Conservation (phyloP, 192 early-diverging fungal genomes). For the Mortierella antarctica region DNA sequence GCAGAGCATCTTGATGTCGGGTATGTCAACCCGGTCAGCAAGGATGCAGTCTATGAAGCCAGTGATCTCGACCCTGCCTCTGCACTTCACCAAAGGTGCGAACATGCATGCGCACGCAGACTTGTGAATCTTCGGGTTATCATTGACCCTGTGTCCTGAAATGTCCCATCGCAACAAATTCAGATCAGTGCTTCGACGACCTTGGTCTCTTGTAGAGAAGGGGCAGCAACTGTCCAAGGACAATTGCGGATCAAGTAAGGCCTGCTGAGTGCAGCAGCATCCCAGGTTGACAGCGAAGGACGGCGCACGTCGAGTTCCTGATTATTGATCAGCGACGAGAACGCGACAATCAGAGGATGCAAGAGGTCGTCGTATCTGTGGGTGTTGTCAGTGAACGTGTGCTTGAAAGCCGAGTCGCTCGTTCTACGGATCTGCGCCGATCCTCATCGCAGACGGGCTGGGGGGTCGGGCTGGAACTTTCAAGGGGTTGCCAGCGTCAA, state of each 20-base stretch:
- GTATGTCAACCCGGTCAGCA: slow-evolving; percentile 81
- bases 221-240: slow-evolving; percentile 67
- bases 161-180: slow-evolving; percentile 93
- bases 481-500: slow-evolving; percentile 74
- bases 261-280: slow-evolving; percentile 87
- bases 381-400: slow-evolving; percentile 81
- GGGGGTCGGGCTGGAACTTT: slow-evolving; percentile 81
- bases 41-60: slow-evolving; percentile 81
- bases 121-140: slow-evolving; percentile 91
- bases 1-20: slow-evolving; percentile 88
- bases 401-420: slow-evolving; percentile 86
- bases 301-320: slow-evolving; percentile 82
- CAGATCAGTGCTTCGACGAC: slow-evolving; percentile 82
- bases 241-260: slow-evolving; percentile 79
- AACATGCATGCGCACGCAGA: slow-evolving; percentile 90
- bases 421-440: slow-evolving; percentile 74
- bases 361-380: slow-evolving; percentile 78
- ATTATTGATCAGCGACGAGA: slow-evolving; percentile 81
- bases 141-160: slow-evolving; percentile 95
- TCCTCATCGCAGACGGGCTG: slow-evolving; percentile 62
- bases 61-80: slow-evolving; percentile 76
- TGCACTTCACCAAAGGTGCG: slow-evolving; percentile 85
- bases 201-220: slow-evolving; percentile 69
- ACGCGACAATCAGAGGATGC: slow-evolving; percentile 74
- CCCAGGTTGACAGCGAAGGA: slow-evolving; percentile 77